Conservation (phyloP, 257 asterid species). For the Cynanchum wilfordii region DNA sequence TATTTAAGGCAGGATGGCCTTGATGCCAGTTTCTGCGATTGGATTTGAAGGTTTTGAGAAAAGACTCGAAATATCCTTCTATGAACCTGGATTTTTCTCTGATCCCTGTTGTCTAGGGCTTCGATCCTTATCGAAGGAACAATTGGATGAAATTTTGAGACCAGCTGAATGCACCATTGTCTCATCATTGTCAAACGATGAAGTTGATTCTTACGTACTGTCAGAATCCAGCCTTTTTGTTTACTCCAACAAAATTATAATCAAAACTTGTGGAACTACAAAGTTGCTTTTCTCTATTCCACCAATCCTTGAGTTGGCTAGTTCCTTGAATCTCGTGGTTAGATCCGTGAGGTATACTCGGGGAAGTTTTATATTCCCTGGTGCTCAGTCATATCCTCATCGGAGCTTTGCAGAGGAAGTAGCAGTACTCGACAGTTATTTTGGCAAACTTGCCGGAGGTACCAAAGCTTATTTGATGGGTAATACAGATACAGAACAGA, state of each 20-base stretch:
- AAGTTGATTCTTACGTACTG: conserved; percentile 70
- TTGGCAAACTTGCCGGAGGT: conserved; percentile 45
- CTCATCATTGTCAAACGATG: conserved; percentile 54
- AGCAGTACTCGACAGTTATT: conserved; percentile 50
- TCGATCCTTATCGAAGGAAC: conserved; percentile 51
- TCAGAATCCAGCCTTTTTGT: conserved; percentile 89
- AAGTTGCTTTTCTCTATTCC: conserved; percentile 77
- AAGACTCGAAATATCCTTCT: conserved; percentile 69
- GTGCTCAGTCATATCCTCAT: conserved; percentile 74
- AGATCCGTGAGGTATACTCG: conserved; percentile 65
- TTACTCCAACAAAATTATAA: conserved; percentile 58
- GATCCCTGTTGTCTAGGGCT: conserved; percentile 52
- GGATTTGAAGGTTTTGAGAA: conserved; percentile 89
- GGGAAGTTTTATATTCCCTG: conserved; percentile 71
- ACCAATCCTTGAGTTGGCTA: conserved; percentile 48
- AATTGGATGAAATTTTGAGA: conserved; percentile 61
- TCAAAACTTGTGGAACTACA: conserved; percentile 87
- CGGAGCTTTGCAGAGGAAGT: conserved; percentile 76
- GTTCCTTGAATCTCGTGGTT: conserved; percentile 36
- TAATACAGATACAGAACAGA: conserved; percentile 38
- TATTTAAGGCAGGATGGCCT: conserved; percentile 40
- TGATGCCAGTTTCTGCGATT: conserved; percentile 47
- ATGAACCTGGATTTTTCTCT: conserved; percentile 39
- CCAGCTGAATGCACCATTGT: conserved; percentile 88
- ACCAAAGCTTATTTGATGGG: conserved; percentile 67